Evolutionary conservation across 345 rosid genomes (phyloP).

Genomic region (Salix udensis): DNA sequence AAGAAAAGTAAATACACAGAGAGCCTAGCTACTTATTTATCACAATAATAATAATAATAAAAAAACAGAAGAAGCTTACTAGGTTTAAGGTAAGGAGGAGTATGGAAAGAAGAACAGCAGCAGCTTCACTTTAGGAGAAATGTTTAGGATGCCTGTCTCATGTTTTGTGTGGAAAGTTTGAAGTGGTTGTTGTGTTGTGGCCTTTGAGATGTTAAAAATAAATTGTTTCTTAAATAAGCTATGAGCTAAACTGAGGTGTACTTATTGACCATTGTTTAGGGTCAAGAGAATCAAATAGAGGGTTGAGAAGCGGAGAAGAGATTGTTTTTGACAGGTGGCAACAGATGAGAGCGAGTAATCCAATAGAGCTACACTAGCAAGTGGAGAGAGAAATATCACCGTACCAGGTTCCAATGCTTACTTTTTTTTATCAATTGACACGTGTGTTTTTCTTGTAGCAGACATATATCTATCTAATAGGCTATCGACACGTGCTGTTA

Average conservation of each 20-base stretch:
- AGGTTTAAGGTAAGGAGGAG: neutral
- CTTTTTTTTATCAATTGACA: no score
- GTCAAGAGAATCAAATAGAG: neutral
- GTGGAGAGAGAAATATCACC: neutral
- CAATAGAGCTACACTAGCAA: neutral
- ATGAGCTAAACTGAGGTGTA: neutral
- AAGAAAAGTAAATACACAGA: neutral
- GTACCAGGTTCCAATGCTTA: slow-evolving; percentile 21
- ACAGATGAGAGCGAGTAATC: neutral
- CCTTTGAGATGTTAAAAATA: neutral
- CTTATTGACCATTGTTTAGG: neutral
- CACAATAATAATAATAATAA: neutral
- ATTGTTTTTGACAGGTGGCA: slow-evolving; percentile 7
- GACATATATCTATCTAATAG: slow-evolving; percentile 8
- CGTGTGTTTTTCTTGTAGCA: neutral
- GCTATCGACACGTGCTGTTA: slow-evolving; percentile 17
- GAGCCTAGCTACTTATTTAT: neutral
- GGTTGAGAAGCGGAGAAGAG: neutral
- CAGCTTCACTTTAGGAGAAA: neutral
- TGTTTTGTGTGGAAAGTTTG: slow-evolving; percentile 14
- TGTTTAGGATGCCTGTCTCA: neutral
- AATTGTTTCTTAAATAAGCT: neutral
- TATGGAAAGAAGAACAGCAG: neutral
- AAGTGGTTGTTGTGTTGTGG: neutral
- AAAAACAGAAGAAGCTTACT: neutral